Conservation (phyloP, 768 basidiomycete species). For the Tricholoma saponaceum region DNA sequence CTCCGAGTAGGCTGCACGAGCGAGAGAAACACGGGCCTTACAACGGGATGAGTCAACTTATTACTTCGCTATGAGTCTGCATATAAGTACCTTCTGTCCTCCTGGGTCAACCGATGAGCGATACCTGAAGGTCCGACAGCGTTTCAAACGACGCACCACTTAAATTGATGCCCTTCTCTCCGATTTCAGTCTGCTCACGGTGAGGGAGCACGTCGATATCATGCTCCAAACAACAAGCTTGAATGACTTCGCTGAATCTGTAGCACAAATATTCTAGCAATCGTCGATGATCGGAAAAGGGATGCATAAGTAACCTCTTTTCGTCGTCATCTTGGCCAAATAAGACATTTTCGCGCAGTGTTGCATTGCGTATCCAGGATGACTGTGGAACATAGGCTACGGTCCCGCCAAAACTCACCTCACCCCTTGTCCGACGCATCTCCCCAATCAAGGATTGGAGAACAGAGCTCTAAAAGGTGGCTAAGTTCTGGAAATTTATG, state of each 20-base stretch:
- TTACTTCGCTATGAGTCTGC: neutral
- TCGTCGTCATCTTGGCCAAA: conserved; percentile 69
- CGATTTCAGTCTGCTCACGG: conserved; percentile 67
- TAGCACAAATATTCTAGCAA: neutral
- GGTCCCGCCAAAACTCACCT: conserved; percentile 51
- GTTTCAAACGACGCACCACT: conserved; percentile 33
- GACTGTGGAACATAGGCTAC: conserved; percentile 58
- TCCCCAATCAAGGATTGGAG: conserved; percentile 59
- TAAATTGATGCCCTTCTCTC: conserved; percentile 72
- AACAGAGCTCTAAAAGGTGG: conserved; percentile 43
- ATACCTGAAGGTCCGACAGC: neutral
- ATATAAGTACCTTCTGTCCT: conserved; percentile 34
- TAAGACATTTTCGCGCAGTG: conserved; percentile 67
- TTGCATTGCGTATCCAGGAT: conserved; percentile 66
- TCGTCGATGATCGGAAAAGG: conserved; percentile 18
- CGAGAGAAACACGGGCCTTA: conserved; percentile 71
- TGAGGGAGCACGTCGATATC: conserved; percentile 71
- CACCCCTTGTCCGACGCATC: conserved; percentile 58
- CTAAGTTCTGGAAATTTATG: neutral
- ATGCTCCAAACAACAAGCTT: conserved; percentile 63
- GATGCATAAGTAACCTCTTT: conserved; percentile 42
- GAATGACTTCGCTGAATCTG: conserved; percentile 54
- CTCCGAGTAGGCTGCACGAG: conserved; percentile 70
- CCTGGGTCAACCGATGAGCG: conserved; percentile 15
- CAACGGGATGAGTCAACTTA: conserved; percentile 11